Base-by-base conservation (phyloP, 352 stramenopile species). In the Phytophthora vignae region DNA sequence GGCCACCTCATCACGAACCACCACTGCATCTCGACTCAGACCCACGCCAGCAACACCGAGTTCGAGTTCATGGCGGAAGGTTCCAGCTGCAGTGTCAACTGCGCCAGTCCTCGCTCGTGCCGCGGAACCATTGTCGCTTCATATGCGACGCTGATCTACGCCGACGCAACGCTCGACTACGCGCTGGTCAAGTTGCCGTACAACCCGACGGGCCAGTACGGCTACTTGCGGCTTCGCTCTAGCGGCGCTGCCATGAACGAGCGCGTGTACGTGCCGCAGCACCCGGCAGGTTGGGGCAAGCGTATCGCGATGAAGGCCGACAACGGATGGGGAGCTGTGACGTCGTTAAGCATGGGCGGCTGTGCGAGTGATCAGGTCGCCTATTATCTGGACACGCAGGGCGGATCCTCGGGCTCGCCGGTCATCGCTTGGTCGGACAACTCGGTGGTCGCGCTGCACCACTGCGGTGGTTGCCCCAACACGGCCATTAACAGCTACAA, bases 1-100 rank as follows among this genome's bases (percentile, higher is more conserved):
- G 87, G 85, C 15, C 87, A 95, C 57, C n/a, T 93, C 42, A 49
- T 95, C 17, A 94, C 88, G 25, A 95, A 95, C 78, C 64, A 93
- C 58, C 88, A 95, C 75, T 95, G 88, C 78, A 93, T 95, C 59
- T 74, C 64, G 5, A 77, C 60, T 22, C 67, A 77, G 48, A 36
- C 29, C 14, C 64, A 92, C 31, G 88, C 88, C 4, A 82, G 52
- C n/a, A 79, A 84, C 64, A 91, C 82, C 2, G 71, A 93, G 55
- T 87, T 90, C 36, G 87, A 95, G 70, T 92, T 95, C 55, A 72
- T 76, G 55, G 88, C 86, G 2, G 69, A 90, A 21, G 78, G 83
- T 6, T 48, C 36, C 1, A 70, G 21, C 0, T 94, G 88, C 50
- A 55, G 46, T 2, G 55, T 59, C 3, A 64, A 70, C n/a, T 95